Base-by-base conservation (phyloP, 345 rosid genomes). In the Citrus unshiu region DNA sequence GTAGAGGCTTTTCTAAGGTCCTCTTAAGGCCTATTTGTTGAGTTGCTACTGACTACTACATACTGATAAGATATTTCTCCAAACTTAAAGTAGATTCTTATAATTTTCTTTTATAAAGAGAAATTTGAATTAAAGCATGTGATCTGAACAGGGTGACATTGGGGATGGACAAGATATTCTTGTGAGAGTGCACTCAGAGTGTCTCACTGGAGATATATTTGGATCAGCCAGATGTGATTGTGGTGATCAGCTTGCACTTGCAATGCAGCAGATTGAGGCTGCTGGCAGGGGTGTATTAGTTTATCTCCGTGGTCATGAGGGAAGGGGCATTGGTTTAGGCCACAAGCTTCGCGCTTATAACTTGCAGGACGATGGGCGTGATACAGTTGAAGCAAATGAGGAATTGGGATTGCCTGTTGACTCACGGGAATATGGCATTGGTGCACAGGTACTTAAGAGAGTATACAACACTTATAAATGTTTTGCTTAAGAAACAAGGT, bases 131-230 rank as follows among this genome's bases (percentile, higher is more conserved):
- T 37, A 35, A 73, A 37, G 75, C 78, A 22, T 71, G 49, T 77
- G 74, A 27, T 60, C 39, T 67, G 73, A 74, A 72, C 78, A 92
- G 97, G 97, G 97, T 56, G 97, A 92, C 12, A 82, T 92, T 18
- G 91, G 87, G 14, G 94, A 92, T 81, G 97, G 97, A 59, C 86
- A 85, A 62, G 89, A 90, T 81, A 78, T 95, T 76, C 93, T 93
- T 27, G 99, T 95, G 83, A 89, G 98, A 81, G 98, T 95, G 29
- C 97, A 95, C 61, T 91, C 99, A 0, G 99, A 95, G 37, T 92
- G 98, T 86, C 90, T 95, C 49, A 91, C 99, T 0, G 97, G 97
- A n/a, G 98, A 95, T 80, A 92, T 92, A 83, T 93, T 95, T 70
- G 98, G 99, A 22, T 93, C 95, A 4, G 91, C 93, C 14, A 82